These are phyloP conservation scores for Yarrowia sp. DNA, from an alignment of 805 yeast genomes.

Conservation along the genomic window DNA sequence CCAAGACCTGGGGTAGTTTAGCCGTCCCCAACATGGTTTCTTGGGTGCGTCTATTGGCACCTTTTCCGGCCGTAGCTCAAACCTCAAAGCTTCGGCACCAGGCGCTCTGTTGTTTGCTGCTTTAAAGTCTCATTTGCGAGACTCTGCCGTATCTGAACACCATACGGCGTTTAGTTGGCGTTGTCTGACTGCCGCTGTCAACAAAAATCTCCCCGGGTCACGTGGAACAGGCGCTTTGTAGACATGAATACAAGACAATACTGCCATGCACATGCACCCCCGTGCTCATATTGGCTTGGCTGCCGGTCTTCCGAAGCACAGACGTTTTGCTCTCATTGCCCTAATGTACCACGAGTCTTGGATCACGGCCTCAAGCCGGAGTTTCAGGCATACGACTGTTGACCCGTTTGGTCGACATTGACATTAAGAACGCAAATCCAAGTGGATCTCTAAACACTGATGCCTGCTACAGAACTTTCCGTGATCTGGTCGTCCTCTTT, in stretches of 20 bases:
- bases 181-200: background rate
- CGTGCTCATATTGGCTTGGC: slow-evolving; percentile 29
- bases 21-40: slow-evolving; percentile 18
- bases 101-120: background rate
- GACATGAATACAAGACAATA: too few relatives aligned
- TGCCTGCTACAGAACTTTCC: background rate
- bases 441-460: background rate
- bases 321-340: slow-evolving; percentile 2
- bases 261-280: slow-evolving; percentile 12
- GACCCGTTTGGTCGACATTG: background rate
- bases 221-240: background rate
- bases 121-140: background rate
- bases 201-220: background rate
- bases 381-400: background rate
- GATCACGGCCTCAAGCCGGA: background rate
- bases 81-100: background rate
- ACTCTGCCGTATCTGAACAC: background rate
- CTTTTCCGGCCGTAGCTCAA: slow-evolving; percentile 1
- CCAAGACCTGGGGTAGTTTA: too few relatives aligned
- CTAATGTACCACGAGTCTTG: too few relatives aligned
- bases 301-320: slow-evolving; percentile 9
- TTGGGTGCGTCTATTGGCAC: background rate
- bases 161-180: slow-evolving; percentile 3
- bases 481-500: background rate
- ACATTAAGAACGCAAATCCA: background rate